Evolutionary conservation across 1,284 basidiomycete genomes (phyloP), one percentile per base, ranked within the genome.

Genomic region (Albatrellus sp.): DNA sequence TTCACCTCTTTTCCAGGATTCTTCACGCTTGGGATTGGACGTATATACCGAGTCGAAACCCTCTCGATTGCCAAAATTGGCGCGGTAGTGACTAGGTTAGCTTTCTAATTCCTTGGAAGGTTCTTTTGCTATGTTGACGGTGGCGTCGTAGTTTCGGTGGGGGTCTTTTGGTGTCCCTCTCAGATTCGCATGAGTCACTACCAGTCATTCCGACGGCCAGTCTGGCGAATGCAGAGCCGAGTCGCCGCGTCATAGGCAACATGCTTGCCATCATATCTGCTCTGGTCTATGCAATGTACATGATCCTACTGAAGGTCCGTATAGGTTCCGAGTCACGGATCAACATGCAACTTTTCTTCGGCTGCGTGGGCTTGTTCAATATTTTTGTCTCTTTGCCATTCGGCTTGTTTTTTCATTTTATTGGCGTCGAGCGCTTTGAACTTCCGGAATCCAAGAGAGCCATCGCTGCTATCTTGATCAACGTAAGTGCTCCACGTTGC

Each of bases 271-370:
- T 96, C 33, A 57, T 90, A 16, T 89, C 87, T 11, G 89, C 90
- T 1, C 52, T 89, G 8, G 86, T 90, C 59, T 98, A 98, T 63
- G 87, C 93, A 0, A 63, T 90, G 42, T 99, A 99, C 62, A 85
- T 96, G 31, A 85, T 87, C 51, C 70, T 97, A 33, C 76, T 99
- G 58, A 98, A 98, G 66, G 87, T 83, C 46, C 75, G 77, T 48
- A 86, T 96, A 37, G 77, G 75, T 35, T 73, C 77, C 45, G 92
- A 96, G 60, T 84, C 86, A 5, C 75, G 91, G 37, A 78, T 91
- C 52, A 81, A 93, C 60, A 92, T 93, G 88, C 87, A 90, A 54
- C 69, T 94, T 12, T 91, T 94, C 66, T 91, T 94, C 54, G 91
- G 91, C 10, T 94, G 91, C 55, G 90, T 96, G 24, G 92, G 92